These are phyloP conservation scores for Arthrocladium fulminans DNA, from an alignment of 2,329 filamentous ascomycete species.

Conservation along the genomic window DNA sequence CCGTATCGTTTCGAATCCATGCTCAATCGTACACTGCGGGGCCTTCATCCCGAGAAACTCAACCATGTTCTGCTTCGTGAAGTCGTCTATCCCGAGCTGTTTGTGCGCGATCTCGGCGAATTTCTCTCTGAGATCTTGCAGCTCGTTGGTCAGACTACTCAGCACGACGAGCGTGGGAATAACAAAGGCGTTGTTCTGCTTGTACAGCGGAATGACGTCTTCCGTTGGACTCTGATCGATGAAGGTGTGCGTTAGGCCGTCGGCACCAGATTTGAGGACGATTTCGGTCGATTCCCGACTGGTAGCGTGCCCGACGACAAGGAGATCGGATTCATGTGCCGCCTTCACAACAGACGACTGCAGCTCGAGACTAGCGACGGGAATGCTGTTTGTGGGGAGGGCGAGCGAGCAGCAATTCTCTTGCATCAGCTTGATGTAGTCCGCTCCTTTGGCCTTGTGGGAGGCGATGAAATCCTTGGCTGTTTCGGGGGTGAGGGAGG, in stretches of 20 bases:
- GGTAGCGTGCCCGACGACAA: constrained; percentile 18
- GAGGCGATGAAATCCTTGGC: constrained; percentile 26
- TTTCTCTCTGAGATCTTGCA: constrained; percentile 17
- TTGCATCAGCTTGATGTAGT: constrained; percentile 25
- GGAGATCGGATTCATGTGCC: constrained; percentile 15
- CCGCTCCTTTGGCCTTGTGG: constrained; percentile 18
- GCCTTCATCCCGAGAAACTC: constrained; percentile 23
- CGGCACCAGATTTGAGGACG: constrained; percentile 20
- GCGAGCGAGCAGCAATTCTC: constrained; percentile 22
- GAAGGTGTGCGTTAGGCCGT: constrained; percentile 23
- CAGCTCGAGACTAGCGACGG: constrained; percentile 27
- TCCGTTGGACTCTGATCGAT: constrained; percentile 21
- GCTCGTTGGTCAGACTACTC: constrained; percentile 17
- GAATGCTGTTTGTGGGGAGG: constrained; percentile 21
- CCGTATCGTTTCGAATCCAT: constrained; percentile 17
- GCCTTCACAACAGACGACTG: constrained; percentile 28
- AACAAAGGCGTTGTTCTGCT: constrained; percentile 21
- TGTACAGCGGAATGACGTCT: constrained; percentile 18
- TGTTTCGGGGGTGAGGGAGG: constrained; percentile 36
- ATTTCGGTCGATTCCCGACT: constrained; percentile 21
- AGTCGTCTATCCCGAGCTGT: constrained; percentile 22
- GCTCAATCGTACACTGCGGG: constrained; percentile 17
- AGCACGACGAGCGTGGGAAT: constrained; percentile 19
- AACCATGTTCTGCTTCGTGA: constrained; percentile 22
- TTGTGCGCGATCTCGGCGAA: constrained; percentile 20